A percentile compares a stretch with the other conserved stretches of the same genome.
These are phyloP conservation scores for Pleurotus tuber-regium DNA, from an alignment of 768 basidiomycete genomes.

Conservation along the genomic window DNA sequence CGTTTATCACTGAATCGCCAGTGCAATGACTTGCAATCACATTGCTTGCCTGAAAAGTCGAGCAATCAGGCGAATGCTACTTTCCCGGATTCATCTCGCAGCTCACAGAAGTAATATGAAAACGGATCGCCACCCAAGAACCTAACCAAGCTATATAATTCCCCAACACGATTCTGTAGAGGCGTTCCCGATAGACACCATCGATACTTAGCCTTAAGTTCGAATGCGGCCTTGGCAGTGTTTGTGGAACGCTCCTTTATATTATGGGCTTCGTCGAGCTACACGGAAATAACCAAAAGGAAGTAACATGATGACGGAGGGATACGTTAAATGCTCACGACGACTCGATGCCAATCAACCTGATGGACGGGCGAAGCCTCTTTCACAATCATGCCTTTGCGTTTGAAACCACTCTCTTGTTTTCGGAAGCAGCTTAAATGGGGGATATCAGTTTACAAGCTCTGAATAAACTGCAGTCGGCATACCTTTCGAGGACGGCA, in stretches of 20 bases:
- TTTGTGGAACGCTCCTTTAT: constrained; percentile 95
- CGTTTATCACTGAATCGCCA: constrained; percentile 89
- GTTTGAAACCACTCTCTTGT: constrained; percentile 89
- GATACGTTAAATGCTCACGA: constrained; percentile 45
- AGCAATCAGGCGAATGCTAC: constrained; percentile 7
- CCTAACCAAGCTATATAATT: constrained; percentile 90
- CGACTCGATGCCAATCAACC: constrained; percentile 80
- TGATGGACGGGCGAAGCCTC: constrained; percentile 85
- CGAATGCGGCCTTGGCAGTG: constrained; percentile 96
- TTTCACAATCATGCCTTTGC: constrained; percentile 78
- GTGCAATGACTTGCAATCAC: constrained; percentile 92
- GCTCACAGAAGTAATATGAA: constrained; percentile 86
- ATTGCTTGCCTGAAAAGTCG: constrained; percentile 78
- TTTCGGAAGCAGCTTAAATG: constrained; percentile 79
- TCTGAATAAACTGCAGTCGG: neutral
- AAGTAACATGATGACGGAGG: neutral
- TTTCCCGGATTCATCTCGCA: neutral
- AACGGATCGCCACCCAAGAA: constrained; percentile 94
- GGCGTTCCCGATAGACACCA: constrained; percentile 99
- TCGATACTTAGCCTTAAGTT: constrained; percentile 71
- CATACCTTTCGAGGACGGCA: constrained; percentile 73
- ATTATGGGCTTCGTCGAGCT: constrained; percentile 97
- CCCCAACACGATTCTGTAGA: constrained; percentile 97
- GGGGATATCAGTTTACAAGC: neutral
- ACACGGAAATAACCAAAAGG: constrained; percentile 7